Evolutionary conservation across 768 basidiomycete species (phyloP).

Genomic region (Pulveroboletus sp.): DNA sequence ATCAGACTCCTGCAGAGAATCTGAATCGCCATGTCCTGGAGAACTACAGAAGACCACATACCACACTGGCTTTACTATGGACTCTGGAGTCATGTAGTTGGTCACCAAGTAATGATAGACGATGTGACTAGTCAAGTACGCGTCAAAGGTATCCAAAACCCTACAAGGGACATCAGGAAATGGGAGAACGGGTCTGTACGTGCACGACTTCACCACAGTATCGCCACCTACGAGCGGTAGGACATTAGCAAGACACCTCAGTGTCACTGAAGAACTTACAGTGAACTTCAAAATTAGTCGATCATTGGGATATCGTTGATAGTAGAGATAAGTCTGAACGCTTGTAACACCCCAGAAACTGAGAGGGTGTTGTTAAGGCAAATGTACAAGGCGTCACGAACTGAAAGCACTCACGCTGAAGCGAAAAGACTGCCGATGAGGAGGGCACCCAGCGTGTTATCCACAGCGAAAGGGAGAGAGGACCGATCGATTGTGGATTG

Average conservation of each 20-base stretch:
- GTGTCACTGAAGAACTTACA: conserved; percentile 26
- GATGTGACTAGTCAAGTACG: conserved; percentile 47
- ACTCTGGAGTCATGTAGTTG: conserved; percentile 47
- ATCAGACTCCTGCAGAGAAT: conserved; percentile 42
- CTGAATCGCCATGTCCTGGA: background rate
- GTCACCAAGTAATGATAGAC: conserved; percentile 54
- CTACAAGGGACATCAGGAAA: conserved; percentile 2
- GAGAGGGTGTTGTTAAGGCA: background rate
- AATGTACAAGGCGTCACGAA: background rate
- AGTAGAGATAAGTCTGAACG: conserved; percentile 51
- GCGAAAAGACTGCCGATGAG: conserved; percentile 50
- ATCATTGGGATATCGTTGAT: conserved; percentile 35
- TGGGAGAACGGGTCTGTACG: background rate
- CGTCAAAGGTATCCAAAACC: conserved; percentile 54
- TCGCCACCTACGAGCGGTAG: conserved; percentile 31
- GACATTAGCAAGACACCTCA: conserved; percentile 5
- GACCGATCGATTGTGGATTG: background rate
- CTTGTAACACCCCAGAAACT: conserved; percentile 61
- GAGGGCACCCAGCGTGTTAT: conserved; percentile 50
- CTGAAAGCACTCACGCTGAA: conserved; percentile 40
- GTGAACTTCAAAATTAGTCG: conserved; percentile 31
- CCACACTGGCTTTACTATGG: conserved; percentile 46
- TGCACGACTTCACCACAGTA: conserved; percentile 9
- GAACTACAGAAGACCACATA: background rate
- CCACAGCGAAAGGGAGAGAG: conserved; percentile 30